Evolutionary conservation across 2,329 filamentous ascomycete species (phyloP), one percentile per base, ranked within the genome.

Genomic region (Ophiocordyceps camponoti-floridani): DNA sequence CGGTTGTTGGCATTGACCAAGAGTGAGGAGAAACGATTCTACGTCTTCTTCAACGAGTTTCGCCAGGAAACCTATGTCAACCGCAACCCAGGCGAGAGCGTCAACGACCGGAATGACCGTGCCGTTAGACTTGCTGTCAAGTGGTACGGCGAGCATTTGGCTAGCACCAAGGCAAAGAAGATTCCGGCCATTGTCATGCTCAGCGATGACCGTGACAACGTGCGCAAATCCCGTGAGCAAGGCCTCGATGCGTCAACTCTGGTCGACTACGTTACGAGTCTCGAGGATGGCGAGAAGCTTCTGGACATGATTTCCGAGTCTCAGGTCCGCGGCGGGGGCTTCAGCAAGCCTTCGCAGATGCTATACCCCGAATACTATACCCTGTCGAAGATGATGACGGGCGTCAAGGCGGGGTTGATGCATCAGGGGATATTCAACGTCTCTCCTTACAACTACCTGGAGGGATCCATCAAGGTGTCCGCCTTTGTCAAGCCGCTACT

Each of bases 21-120:
- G 63, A 94, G 89, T 56, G 87, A 94, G 54, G 87, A 94, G 51
- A 98, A 98, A 69, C 79, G 89, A 45, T 96, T 94, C 60, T 95
- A 96, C 57, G 85, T 98, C 44, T 98, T 98, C 61, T 96, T 96
- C 75, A 98, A 98, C 61, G 91, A 98, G 55, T 98, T 98, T 58
- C 77, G 89, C 44, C 69, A 88, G 37, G 93, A 98, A 62, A 98
- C 91, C 0, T 84, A 94, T 56, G 76, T 95, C 42, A 66, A 73
- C 27, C 74, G 91, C 49, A 73, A 79, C 18, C 62, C 72, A 6
- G 81, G 84, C 35, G 91, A 98, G 66, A 82, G 77, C 3, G 91
- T 98, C 63, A 98, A 98, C 59, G 91, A 98, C 60, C 76, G 91
- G 45, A 98, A 98, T 57, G 93, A 98, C 60, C 79, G 88, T 49